Percentiles rank a stretch among this genome's conserved stretches.
phyloP scores from a whole-genome alignment of 306 rosid species.

The Clitoria ternatea region DNA sequence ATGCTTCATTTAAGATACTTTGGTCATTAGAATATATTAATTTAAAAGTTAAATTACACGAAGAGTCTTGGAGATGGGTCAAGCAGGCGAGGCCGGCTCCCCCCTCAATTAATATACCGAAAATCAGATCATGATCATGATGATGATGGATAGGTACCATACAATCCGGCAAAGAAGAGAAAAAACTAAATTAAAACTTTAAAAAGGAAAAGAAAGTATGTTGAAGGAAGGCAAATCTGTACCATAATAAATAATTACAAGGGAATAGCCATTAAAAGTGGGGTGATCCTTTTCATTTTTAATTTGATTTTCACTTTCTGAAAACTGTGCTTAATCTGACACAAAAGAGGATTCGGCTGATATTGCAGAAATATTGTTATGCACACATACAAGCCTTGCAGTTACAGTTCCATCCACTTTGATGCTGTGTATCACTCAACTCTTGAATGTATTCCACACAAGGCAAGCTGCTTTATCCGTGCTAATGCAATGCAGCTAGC shows the following conservation, averaged over 20 bases:
- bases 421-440: conserved; percentile 16
- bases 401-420: conserved; percentile 25
- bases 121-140: not conserved
- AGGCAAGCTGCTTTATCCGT: conserved; percentile 23
- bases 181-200: not conserved
- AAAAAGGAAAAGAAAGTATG: not conserved
- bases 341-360: conserved; percentile 29
- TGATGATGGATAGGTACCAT: not conserved
- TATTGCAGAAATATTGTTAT: conserved; percentile 10
- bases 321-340: conserved; percentile 41
- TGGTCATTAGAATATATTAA: not conserved
- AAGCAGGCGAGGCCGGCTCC: not conserved
- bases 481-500: conserved; percentile 24
- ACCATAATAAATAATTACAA: not conserved
- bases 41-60: not conserved
- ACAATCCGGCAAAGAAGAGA: not conserved
- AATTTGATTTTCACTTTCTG: conserved; percentile 26
- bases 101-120: not conserved
- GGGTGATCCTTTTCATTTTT: not conserved
- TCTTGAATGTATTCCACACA: conserved; percentile 17
- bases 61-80: conserved; percentile 2
- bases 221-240: not conserved
- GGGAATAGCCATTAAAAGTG: conserved; percentile 22
- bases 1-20: conserved; percentile 15
- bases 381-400: not conserved